Base-by-base conservation (phyloP, 73 alveolate species). In the Urostyla sp. region DNA sequence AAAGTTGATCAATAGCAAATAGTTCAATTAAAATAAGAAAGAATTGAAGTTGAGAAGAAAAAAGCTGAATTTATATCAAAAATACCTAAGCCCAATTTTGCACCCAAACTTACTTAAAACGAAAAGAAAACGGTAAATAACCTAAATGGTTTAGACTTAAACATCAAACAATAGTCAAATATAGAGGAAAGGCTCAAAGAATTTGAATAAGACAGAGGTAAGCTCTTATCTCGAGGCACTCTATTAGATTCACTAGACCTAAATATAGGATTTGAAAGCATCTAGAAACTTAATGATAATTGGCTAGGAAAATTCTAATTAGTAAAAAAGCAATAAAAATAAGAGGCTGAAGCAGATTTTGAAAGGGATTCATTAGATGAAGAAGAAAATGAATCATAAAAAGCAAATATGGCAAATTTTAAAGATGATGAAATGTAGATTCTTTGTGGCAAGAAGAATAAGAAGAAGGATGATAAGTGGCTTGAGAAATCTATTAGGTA, bases 181-280 rank as follows among this genome's bases (percentile, higher is more conserved):
- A 6, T 49, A 69, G 31, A 27, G 72, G 27, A 48, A 69, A 24
- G 26, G 72, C 24, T 28, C 49, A 30, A 46, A 43, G 28, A 40
- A 40, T 21, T 63, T 63, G 26, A 63, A 63, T 40, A 45, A 27
- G 18, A 21, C 27, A 66, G 5, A 7, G 11, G 46, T 4, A 59
- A 27, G 4, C 58, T 69, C 11, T 49, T 69, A 27, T 67, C 44
- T 11, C 44, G 69, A 31, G 69, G 69, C 15, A 69, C 44, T 26
- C 23, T 69, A n/a, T 46, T 69, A 30, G 83, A 69, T 38, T 46
- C 72, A 34, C 34, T 69, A 21, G 83, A 69, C 30, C 31, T 69
- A 49, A 69, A 69, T 31, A 69, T 69, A 15, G 83, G 83, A 8
- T 69, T 37, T 49, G 83, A 69, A 46, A 69, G 83, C 44, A 69